phyloP scores from a whole-genome alignment of 140 eudicot genomes.

The Ambrosia hybrid region DNA sequence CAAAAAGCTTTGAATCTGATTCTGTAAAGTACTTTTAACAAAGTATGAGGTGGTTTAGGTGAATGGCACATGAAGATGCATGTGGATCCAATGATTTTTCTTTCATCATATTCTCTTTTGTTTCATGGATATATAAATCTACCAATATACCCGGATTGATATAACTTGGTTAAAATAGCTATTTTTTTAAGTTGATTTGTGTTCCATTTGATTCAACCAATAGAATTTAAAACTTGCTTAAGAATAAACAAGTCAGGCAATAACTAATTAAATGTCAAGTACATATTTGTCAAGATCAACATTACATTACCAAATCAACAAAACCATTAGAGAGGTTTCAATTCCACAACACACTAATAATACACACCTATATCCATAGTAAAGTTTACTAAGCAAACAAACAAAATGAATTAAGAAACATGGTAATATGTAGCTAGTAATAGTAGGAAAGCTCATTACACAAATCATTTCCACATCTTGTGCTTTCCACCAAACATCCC shows the following conservation, averaged over 20 bases:
- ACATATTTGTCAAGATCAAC: conserved; percentile 9
- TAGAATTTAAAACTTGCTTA: not conserved
- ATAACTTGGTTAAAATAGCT: no score
- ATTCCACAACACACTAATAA: conserved; percentile 18
- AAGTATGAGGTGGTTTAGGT: conserved; percentile 33
- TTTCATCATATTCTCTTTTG: no score
- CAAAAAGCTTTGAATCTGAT: conserved; percentile 32
- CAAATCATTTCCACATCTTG: conserved; percentile 63
- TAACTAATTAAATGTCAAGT: no score
- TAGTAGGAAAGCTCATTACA: not conserved
- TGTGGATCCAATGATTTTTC: no score
- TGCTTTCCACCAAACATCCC: conserved; percentile 44
- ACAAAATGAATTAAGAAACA: no score
- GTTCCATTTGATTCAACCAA: no score
- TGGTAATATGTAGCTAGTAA: no score
- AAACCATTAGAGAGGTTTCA: conserved; percentile 5
- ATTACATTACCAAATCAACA: conserved; percentile 17
- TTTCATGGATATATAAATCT: no score
- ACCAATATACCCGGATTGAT: no score
- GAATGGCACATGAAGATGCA: conserved; percentile 31
- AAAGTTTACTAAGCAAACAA: no score
- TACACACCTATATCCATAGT: not conserved
- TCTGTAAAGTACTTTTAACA: conserved; percentile 26
- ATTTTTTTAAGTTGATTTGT: no score
- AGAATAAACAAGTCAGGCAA: not conserved